These are phyloP conservation scores for Schizothecium vesticola DNA, from an alignment of 495 filamentous ascomycete genomes.

Conservation along the genomic window DNA sequence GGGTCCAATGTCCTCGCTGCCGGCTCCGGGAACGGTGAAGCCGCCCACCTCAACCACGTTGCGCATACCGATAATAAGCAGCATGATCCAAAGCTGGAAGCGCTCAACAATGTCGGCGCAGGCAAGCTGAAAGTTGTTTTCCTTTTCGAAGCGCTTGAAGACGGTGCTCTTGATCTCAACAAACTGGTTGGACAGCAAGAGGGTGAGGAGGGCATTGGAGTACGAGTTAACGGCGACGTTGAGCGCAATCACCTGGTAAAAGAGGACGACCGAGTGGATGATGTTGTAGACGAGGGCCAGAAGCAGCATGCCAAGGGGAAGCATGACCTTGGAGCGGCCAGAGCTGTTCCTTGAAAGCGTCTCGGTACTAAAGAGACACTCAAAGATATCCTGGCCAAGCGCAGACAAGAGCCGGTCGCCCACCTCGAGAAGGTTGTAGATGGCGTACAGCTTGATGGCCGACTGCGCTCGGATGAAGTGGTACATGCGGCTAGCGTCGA, in stretches of 20 bases:
- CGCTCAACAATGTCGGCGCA: constrained; percentile 96
- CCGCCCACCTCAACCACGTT: constrained; percentile 94
- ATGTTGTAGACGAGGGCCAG: constrained; percentile 84
- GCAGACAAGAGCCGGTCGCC: constrained; percentile 83
- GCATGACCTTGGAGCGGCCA: constrained; percentile 85
- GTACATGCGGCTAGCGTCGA: constrained; percentile 97
- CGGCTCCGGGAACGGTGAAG: constrained; percentile 44
- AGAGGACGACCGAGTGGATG: constrained; percentile 76
- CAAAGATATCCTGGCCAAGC: constrained; percentile 90
- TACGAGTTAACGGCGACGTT: constrained; percentile 99
- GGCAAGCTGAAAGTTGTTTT: constrained; percentile 93
- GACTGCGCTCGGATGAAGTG: constrained; percentile 94
- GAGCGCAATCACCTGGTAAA: constrained; percentile 95
- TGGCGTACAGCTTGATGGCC: constrained; percentile 96
- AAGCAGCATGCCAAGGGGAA: constrained; percentile 86
- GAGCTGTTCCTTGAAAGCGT: constrained; percentile 81
- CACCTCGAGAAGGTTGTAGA: constrained; percentile 92
- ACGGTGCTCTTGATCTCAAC: constrained; percentile 97
- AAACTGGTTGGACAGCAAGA: constrained; percentile 92
- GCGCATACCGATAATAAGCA: constrained; percentile 88
- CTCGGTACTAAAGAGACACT: constrained; percentile 90
- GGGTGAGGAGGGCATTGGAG: constrained; percentile 87
- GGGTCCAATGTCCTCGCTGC: constrained; percentile 40
- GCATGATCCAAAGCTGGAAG: constrained; percentile 96
- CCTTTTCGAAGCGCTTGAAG: constrained; percentile 96